A percentile compares a stretch with the other conserved stretches of the same genome.
phyloP scores from a whole-genome alignment of 2,329 filamentous ascomycete species.

The Calonectria pseudoreteaudii region DNA sequence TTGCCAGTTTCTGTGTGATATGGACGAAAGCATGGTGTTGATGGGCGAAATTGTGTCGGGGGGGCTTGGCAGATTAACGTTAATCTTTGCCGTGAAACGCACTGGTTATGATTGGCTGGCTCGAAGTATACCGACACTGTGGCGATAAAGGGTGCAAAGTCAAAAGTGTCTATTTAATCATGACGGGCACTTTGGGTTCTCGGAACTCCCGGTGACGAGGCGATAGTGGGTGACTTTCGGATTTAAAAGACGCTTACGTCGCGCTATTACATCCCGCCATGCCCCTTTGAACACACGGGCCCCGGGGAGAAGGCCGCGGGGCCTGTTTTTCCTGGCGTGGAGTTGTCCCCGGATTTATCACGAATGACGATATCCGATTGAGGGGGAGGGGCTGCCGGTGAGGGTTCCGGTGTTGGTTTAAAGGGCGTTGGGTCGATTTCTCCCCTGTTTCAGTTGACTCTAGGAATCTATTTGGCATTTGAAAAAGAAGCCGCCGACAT shows the following conservation, averaged over 20 bases:
- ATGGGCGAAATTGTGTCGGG: neutral
- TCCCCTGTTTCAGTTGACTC: neutral
- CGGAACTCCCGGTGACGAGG: neutral
- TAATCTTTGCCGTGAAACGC: neutral
- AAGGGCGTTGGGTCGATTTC: neutral
- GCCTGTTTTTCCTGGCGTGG: conserved; percentile 19
- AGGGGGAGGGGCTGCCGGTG: neutral
- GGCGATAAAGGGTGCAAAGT: neutral
- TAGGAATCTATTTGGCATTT: neutral
- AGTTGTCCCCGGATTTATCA: conserved; percentile 9
- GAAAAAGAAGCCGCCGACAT: neutral
- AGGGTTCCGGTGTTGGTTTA: neutral
- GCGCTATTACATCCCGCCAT: conserved; percentile 1
- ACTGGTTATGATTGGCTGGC: neutral
- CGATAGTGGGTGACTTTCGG: neutral
- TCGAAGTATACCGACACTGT: neutral
- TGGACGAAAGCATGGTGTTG: neutral
- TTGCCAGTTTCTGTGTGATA: neutral
- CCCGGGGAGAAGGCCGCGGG: conserved; percentile 33
- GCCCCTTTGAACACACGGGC: conserved; percentile 11
- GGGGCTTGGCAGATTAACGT: neutral
- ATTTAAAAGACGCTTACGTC: neutral
- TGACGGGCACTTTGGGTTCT: neutral
- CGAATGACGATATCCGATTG: conserved; percentile 4
- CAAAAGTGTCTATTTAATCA: neutral